phyloP scores from a whole-genome alignment of 2,329 filamentous ascomycete genomes.

The Trichoderma pleuroti region DNA sequence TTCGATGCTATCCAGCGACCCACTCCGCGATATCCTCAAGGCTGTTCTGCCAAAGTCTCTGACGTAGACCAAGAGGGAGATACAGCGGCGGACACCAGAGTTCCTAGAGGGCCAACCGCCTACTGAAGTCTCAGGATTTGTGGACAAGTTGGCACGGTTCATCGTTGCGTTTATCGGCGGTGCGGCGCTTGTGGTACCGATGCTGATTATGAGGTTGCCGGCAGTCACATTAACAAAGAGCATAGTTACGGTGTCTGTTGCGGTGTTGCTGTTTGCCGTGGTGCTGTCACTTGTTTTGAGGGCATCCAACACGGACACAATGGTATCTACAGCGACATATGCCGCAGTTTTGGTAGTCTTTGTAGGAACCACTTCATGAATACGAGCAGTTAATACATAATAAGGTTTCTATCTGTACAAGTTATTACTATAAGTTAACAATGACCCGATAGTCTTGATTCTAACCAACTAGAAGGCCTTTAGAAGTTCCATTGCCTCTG shows the following conservation, averaged over 20 bases:
- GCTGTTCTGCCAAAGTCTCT: neutral
- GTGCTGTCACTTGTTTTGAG: neutral
- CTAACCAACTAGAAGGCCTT: neutral
- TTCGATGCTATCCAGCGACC: neutral
- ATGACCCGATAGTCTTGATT: neutral
- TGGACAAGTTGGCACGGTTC: neutral
- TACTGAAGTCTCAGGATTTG: neutral
- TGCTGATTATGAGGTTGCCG: neutral
- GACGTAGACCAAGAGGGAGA: neutral
- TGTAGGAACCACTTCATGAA: neutral
- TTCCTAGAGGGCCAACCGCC: neutral
- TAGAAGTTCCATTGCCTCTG: neutral
- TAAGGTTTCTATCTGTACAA: neutral
- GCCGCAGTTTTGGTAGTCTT: neutral
- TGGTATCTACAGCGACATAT: neutral
- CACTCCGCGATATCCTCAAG: neutral
- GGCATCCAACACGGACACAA: neutral
- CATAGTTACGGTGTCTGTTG: neutral
- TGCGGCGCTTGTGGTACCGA: neutral
- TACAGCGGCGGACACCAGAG: neutral
- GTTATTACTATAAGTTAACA: neutral
- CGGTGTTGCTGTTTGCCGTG: neutral
- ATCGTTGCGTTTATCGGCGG: neutral
- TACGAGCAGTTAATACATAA: neutral
- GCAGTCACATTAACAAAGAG: neutral